These are phyloP conservation scores for Fusarium miscanthi DNA, from an alignment of 2,329 filamentous ascomycete genomes.

Conservation along the genomic window DNA sequence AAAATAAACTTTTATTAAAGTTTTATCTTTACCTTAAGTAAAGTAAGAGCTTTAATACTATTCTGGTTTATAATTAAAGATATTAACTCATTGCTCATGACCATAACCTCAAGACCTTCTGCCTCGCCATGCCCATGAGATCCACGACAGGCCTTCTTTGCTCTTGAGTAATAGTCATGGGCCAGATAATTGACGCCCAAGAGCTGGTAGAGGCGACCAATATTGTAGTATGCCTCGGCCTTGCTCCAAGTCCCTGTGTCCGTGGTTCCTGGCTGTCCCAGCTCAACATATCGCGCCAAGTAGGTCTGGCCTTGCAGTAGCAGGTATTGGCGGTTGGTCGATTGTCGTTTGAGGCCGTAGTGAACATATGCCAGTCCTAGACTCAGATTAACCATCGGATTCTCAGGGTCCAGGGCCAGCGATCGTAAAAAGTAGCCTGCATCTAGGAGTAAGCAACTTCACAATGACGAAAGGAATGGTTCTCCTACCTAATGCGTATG, in stretches of 20 bases:
- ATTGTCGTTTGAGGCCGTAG: slow-evolving; percentile 87
- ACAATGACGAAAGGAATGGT: background rate
- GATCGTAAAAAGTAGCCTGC: slow-evolving; percentile 85
- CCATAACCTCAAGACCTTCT: slow-evolving; percentile 46
- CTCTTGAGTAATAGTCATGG: slow-evolving; percentile 72
- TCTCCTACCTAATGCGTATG: slow-evolving; percentile 78
- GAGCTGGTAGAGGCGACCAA: slow-evolving; percentile 53
- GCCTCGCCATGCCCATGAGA: background rate
- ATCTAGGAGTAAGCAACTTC: background rate
- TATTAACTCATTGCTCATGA: slow-evolving; percentile 49
- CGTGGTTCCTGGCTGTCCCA: background rate
- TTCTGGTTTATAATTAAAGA: slow-evolving; percentile 48
- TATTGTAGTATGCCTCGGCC: slow-evolving; percentile 54
- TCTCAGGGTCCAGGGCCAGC: slow-evolving; percentile 77
- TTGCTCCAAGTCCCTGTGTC: slow-evolving; percentile 11
- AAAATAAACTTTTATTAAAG: slow-evolving; percentile 15
- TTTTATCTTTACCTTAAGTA: slow-evolving; percentile 46
- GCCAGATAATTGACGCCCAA: slow-evolving; percentile 65
- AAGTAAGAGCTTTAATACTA: slow-evolving; percentile 40
- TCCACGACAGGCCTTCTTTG: slow-evolving; percentile 28
- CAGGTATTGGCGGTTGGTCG: slow-evolving; percentile 88
- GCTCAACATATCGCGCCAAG: slow-evolving; percentile 60
- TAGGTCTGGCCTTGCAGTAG: slow-evolving; percentile 88
- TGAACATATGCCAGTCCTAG: slow-evolving; percentile 89
- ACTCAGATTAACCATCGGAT: slow-evolving; percentile 82